Base-by-base conservation (phyloP, 1,284 basidiomycete genomes). In the Golubevia sp. region DNA sequence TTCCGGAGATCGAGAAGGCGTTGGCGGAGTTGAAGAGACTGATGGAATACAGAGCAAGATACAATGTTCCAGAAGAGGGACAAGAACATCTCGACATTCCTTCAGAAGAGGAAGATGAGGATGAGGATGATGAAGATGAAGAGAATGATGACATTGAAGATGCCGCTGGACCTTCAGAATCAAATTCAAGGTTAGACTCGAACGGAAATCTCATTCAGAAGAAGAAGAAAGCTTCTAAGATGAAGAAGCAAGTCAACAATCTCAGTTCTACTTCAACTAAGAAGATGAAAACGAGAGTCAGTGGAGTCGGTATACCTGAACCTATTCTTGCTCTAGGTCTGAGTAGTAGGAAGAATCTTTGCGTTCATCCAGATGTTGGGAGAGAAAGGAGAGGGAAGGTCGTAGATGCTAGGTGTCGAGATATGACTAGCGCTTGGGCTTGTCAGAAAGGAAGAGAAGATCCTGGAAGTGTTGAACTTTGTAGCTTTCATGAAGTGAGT, bases 1-100 rank as follows among this genome's bases (percentile, higher is more conserved):
- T 83, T 44, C 79, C 80, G 25, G 80, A 83, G 67, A 83, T 83
- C 59, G 80, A 83, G 66, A 83, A 83, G 70, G 77, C 79, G 20
- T 64, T 83, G 0, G 79, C 80, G 3, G 80, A 83, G 71, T 67
- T 83, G 56, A 78, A 82, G 63, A 69, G 77, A 6, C 59, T 83
- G 55, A 82, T 83, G 79, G 75, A 74, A 49, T 83, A 83, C 58
- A 65, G 80, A 2, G 76, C 79, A 0, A 59, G 70, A 4, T 83
- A 83, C 70, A 80, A 74, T 34, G 63, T 68, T 25, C 54, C 65
- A 13, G 64, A 76, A 18, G 71, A 25, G 51, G 51, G 61, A 6
- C 62, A 71, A 48, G 67, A 70, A 26, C 26, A 49, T 8, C 49
- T 52, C 21, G 57, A 59, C 20, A 38, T 49, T 30, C n/a, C 48